Base-by-base conservation (phyloP, 2,329 filamentous ascomycete genomes). In the Metarhizium guizhouense region DNA sequence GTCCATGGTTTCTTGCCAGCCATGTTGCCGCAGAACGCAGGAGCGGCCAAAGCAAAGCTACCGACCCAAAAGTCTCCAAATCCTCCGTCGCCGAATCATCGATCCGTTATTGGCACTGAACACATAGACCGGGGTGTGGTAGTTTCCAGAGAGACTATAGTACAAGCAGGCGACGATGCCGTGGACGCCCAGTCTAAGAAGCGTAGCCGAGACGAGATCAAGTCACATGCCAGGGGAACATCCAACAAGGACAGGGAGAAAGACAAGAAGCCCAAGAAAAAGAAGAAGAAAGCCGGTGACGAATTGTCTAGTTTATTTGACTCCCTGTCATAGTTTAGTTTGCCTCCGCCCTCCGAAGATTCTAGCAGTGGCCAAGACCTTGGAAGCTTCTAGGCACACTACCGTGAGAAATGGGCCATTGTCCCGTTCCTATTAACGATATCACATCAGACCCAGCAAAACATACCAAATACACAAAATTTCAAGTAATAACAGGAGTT, bases 301-400 rank as follows among this genome's bases (percentile, higher is more conserved):
- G 86, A 82, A 47, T 87, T 93, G 55, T 88, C 91, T 59, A 84
- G 85, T 64, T 70, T 93, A 29, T 94, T 94, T 64, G 78, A 77
- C 53, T 79, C 79, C 10, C 68, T 89, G 10, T 29, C 49, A 36
- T 59, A 58, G 43, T 18, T 34, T 6, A 40, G 4, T 13, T 25
- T 11, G 30, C 8, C 32, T 16, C 7, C 3, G 16, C 6, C n/a
- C 10, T 5, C 18, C 7, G 18, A 14, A n/a, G n/a, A 45, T 45
- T 43, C 16, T 43, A 6, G n/a, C 32, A 14, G 16, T 47, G 30
- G 11, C 29, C 6, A 16, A 13, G 10, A 34, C 32, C 32, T 7
- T 34, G 32, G 4, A 34, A 34, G 10, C 38, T 11, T 52, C 16
- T 20, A 20, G 20, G 20, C 20, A 20, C 20, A 20, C 20, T 20